Base-by-base conservation (phyloP, 129 eudicot genomes). In the Flaveria brownii region DNA sequence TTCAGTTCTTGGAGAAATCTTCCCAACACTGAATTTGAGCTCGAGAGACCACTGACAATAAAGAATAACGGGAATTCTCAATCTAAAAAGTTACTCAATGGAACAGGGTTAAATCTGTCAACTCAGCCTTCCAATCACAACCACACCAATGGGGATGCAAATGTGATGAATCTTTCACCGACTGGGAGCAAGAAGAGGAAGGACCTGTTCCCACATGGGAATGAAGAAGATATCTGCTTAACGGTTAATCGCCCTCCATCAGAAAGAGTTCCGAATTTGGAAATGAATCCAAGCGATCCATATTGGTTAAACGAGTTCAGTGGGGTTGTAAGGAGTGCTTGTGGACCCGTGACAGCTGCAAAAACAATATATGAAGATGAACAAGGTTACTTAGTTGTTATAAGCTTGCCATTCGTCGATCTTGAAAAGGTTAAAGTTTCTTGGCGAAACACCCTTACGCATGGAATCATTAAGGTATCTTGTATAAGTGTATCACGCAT, bases 301-400 rank as follows among this genome's bases (percentile, higher is more conserved):
- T 87, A 78, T 72, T 92, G 98, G 98, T 47, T 84, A 77, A 81
- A 82, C 7, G 88, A 85, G 30, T 87, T 87, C 50, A 86, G 85
- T 17, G 98, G 98, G 76, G 96, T 88, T 41, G 76, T 90, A 83
- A 86, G 87, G 72, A 88, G 84, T 14, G 85, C 80, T 9, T 85
- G 82, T 77, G 97, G 97, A 16, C 97, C 97, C 1, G 97, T 92
- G 39, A 87, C 97, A 61, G 96, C 87, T 83, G 98, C 96, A 47
- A 90, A 92, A 71, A 78, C 93, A 1, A 90, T 88, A 9, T 92
- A 92, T 11, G 98, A 92, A 82, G 98, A 92, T 20, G 92, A 90
- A 78, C 74, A 81, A 65, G 93, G 96, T 46, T 92, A 86, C 54
- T 75, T 92, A 41, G 88, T 92, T 45, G 66, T 92, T 50, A 82